These are phyloP conservation scores for Adansonia rubrostipa DNA, from an alignment of 441 rosid genomes.

Conservation along the genomic window DNA sequence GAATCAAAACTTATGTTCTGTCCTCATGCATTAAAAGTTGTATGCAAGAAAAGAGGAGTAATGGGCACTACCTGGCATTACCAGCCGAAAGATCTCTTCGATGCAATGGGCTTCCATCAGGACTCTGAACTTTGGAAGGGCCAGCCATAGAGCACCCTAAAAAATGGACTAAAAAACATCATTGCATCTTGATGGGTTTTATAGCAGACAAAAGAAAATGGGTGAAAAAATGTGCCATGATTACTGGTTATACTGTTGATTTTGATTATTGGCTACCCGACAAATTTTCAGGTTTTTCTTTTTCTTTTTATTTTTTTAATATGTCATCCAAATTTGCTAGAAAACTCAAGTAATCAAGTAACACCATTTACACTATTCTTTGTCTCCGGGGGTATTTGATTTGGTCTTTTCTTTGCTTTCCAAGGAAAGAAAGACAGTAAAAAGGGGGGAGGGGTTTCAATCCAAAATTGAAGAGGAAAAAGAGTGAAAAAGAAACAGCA, in stretches of 20 bases:
- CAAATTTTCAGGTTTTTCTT: neutral
- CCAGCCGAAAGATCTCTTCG: slow-evolving; percentile 34
- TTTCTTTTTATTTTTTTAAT: neutral
- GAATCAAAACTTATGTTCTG: neutral
- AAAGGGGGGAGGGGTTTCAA: no score
- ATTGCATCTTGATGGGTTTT: slow-evolving; percentile 22
- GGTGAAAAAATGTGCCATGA: slow-evolving; percentile 32
- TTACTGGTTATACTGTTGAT: slow-evolving; percentile 24
- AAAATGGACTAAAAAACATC: slow-evolving; percentile 20
- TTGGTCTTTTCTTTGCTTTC: neutral
- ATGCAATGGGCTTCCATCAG: slow-evolving; percentile 8
- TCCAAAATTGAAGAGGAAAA: neutral
- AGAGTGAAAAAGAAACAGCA: neutral
- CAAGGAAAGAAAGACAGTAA: neutral
- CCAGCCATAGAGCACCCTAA: neutral
- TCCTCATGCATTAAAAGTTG: no score
- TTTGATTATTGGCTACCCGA: neutral
- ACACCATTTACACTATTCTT: neutral
- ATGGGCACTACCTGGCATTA: slow-evolving; percentile 31
- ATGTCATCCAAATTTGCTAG: neutral
- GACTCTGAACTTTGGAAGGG: neutral
- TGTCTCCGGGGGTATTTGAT: neutral
- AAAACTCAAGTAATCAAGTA: neutral
- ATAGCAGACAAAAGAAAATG: slow-evolving; percentile 46
- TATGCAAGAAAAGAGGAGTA: slow-evolving; percentile 23